phyloP scores from a whole-genome alignment of 1,139 yeast genomes.

The Blastobotrys ciferrii region DNA sequence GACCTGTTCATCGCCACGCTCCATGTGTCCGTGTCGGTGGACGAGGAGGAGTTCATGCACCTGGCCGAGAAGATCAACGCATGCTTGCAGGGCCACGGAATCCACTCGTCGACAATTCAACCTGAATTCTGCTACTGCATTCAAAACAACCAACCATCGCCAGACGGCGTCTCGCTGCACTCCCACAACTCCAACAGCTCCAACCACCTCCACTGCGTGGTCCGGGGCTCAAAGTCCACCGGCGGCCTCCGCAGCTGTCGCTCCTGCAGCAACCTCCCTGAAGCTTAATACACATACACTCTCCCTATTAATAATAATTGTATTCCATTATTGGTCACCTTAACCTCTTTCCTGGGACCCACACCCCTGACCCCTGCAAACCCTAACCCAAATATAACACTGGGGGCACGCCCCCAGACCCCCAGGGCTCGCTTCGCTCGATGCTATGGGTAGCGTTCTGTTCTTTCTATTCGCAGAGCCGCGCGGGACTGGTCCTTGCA shows the following conservation, averaged over 20 bases:
- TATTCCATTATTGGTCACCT: no score
- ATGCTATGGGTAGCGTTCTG: no score
- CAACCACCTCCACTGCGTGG: slow-evolving; percentile 11
- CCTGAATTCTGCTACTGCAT: slow-evolving; percentile 59
- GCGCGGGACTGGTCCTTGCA: no score
- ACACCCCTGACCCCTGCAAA: no score
- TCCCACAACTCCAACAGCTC: slow-evolving; percentile 6
- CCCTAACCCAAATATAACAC: no score
- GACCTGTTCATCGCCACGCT: slow-evolving; percentile 83
- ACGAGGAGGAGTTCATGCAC: slow-evolving; percentile 64
- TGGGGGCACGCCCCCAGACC: no score
- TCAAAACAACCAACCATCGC: slow-evolving; percentile 4
- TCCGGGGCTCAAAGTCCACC: slow-evolving; percentile 14
- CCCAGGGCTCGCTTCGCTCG: no score
- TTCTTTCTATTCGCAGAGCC: no score
- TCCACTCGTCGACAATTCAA: slow-evolving; percentile 93
- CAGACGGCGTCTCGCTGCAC: slow-evolving; percentile 11
- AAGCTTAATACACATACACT: neutral
- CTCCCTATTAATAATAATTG: no score
- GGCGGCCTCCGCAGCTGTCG: slow-evolving; percentile 16
- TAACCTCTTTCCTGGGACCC: no score
- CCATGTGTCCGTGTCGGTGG: slow-evolving; percentile 70
- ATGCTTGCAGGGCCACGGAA: slow-evolving; percentile 78
- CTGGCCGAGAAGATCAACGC: slow-evolving; percentile 75
- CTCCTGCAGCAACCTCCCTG: slow-evolving; percentile 5